Evolutionary conservation across 768 basidiomycete species (phyloP), one percentile per base, ranked within the genome.

Genomic region (Tricholoma sp.): DNA sequence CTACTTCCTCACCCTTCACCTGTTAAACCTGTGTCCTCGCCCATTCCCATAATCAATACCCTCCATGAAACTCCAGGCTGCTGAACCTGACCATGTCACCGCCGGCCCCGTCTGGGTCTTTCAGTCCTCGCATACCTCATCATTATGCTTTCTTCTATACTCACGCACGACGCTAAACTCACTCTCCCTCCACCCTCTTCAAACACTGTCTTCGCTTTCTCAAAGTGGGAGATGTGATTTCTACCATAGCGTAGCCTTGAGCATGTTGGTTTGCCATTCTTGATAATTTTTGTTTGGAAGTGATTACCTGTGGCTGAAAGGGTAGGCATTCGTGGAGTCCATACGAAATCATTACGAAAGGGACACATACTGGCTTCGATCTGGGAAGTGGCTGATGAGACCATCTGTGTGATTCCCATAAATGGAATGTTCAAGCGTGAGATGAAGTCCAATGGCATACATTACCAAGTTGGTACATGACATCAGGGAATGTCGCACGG

Each of bases 401-500:
- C 72, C 80, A 81, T 81, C 78, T 80, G 37, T 20, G 32, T 41
- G 6, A 18, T 10, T 31, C 39, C 6, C 28, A 32, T 18, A 17
- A 33, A n/a, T 11, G 5, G 42, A 17, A 8, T 7, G 24, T 13
- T n/a, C 5, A 13, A 44, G 42, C 54, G 42, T 32, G 53, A 12
- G 31, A 34, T 34, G 53, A 57, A 28, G 13, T 9, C n/a, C n/a
- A 32, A 33, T 6, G 70, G 79, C 73, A n/a, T 54, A 77, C n/a
- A n/a, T n/a, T n/a, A n/a, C n/a, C n/a, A n/a, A n/a, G n/a, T n/a
- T n/a, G n/a, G n/a, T n/a, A n/a, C 76, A 70, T 83, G 1, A 91
- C 81, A 58, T 91, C 91, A 42, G 88, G 88, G 76, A 91, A 94
- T 1, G 88, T 86, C 4, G 91, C 89, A 55, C 93, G 79, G 80